These are phyloP conservation scores for Fusarium neocosmosporiellum DNA, from an alignment of 2,329 filamentous ascomycete genomes.

Conservation along the genomic window DNA sequence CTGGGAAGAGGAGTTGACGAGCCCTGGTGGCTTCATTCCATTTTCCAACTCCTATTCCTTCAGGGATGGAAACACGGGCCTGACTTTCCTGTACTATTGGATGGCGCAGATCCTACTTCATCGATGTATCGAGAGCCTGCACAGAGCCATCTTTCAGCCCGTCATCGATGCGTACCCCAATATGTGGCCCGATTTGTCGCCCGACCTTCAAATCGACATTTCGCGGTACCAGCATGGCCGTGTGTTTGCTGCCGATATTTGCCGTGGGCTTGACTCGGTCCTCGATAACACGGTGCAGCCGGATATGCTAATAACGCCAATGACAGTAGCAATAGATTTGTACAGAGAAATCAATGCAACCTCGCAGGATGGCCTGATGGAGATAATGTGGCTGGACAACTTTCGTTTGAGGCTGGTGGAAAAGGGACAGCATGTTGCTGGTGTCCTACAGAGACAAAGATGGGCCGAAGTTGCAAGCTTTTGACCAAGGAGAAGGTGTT, in stretches of 20 bases:
- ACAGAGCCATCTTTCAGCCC: constrained; percentile 57
- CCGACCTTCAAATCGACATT: constrained; percentile 54
- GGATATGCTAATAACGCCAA: constrained; percentile 57
- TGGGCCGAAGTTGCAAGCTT: constrained; percentile 54
- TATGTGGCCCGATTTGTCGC: constrained; percentile 53
- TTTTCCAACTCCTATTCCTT: constrained; percentile 61
- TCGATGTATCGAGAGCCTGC: constrained; percentile 59
- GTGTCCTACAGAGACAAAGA: constrained; percentile 51
- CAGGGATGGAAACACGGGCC: constrained; percentile 55
- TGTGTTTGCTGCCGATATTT: constrained; percentile 61
- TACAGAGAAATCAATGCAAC: constrained; percentile 53
- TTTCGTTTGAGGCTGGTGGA: constrained; percentile 54
- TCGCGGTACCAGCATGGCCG: constrained; percentile 57
- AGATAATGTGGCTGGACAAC: constrained; percentile 60
- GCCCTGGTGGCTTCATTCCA: constrained; percentile 50
- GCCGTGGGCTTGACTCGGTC: constrained; percentile 61
- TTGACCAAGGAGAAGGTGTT: constrained; percentile 9
- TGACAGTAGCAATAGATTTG: constrained; percentile 56
- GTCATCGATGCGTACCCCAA: constrained; percentile 54
- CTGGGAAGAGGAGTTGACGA: constrained; percentile 52
- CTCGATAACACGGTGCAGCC: constrained; percentile 58
- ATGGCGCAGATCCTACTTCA: constrained; percentile 61
- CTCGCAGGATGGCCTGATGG: constrained; percentile 56
- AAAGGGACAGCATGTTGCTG: constrained; percentile 56
- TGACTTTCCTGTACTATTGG: constrained; percentile 67